Evolutionary conservation across 176 grass and related monocot species (phyloP).

Genomic region (Ensete glaucum): DNA sequence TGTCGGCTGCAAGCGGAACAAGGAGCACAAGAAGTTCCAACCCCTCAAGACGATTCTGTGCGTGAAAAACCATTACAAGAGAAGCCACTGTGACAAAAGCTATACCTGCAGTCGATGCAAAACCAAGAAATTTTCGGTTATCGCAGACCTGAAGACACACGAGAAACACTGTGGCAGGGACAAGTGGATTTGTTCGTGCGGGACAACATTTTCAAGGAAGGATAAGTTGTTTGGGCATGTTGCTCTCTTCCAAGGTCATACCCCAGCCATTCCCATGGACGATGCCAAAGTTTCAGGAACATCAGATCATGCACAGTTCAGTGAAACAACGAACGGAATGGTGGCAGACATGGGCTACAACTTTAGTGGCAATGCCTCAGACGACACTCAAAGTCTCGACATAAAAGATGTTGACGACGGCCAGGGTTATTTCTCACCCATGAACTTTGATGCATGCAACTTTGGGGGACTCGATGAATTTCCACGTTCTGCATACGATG

Average conservation of each 20-base stretch:
- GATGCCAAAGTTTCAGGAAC: neutral
- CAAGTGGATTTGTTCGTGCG: constrained; percentile 22
- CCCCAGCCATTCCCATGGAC: constrained; percentile 5
- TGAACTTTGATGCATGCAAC: constrained; percentile 30
- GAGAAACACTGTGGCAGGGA: constrained; percentile 22
- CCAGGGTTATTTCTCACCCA: constrained; percentile 15
- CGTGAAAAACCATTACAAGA: constrained; percentile 27
- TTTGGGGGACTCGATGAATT: constrained; percentile 45
- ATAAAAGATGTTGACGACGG: constrained; percentile 22
- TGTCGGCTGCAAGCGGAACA: constrained; percentile 21
- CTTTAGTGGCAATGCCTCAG: constrained; percentile 17
- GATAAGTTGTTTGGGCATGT: constrained; percentile 28
- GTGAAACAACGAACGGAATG: constrained; percentile 5
- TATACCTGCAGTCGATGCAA: constrained; percentile 24
- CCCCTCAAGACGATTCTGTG: constrained; percentile 21
- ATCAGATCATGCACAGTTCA: neutral
- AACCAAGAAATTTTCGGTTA: constrained; percentile 24
- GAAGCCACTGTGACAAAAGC: constrained; percentile 26
- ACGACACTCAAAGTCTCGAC: constrained; percentile 23
- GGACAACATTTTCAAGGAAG: constrained; percentile 23
- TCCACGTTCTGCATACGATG: constrained; percentile 17
- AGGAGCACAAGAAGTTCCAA: constrained; percentile 28
- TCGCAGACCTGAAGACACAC: constrained; percentile 25
- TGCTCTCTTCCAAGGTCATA: constrained; percentile 25
- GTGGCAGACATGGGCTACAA: constrained; percentile 10